These are phyloP conservation scores for Arthromyces matolae DNA, from an alignment of 768 basidiomycete species.

Conservation along the genomic window DNA sequence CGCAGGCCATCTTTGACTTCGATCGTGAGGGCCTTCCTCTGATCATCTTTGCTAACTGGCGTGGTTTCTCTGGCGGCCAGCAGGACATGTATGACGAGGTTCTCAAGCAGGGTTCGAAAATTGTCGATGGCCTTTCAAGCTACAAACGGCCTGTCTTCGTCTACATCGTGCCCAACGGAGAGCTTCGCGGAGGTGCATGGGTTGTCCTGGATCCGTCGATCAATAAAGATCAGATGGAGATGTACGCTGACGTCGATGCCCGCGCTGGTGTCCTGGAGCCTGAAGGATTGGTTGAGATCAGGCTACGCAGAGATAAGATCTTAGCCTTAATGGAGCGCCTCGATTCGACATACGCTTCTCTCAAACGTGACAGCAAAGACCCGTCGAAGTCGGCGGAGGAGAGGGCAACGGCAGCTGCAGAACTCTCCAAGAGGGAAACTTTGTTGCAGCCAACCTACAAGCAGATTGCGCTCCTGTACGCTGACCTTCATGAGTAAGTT, in stretches of 20 bases:
- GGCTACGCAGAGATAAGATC: constrained; percentile 94
- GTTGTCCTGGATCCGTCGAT: constrained; percentile 98
- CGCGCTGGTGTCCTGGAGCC: constrained; percentile 96
- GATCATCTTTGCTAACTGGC: constrained; percentile 99
- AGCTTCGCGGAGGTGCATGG: constrained; percentile 98
- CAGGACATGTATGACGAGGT: constrained; percentile 99
- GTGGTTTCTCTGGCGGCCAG: constrained; percentile 99
- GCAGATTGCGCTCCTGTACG: constrained; percentile 90
- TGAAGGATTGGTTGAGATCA: constrained; percentile 96
- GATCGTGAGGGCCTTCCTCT: constrained; percentile 94
- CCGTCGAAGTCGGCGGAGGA: constrained; percentile 68
- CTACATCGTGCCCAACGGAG: constrained; percentile 97
- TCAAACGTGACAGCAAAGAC: constrained; percentile 83
- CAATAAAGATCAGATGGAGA: constrained; percentile 96
- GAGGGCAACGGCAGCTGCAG: constrained; percentile 62
- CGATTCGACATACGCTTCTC: constrained; percentile 73
- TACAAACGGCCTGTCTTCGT: constrained; percentile 99
- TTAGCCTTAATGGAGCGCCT: constrained; percentile 89
- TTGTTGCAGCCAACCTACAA: constrained; percentile 87
- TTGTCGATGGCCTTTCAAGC: constrained; percentile 94
- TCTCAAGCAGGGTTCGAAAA: constrained; percentile 95
- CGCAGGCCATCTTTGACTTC: constrained; percentile 98
- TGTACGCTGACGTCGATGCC: constrained; percentile 96
- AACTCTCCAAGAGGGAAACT: constrained; percentile 73
- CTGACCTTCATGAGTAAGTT: constrained; percentile 92